phyloP scores from a whole-genome alignment of 2,329 filamentous ascomycete species.

The Colletotrichum sp. region DNA sequence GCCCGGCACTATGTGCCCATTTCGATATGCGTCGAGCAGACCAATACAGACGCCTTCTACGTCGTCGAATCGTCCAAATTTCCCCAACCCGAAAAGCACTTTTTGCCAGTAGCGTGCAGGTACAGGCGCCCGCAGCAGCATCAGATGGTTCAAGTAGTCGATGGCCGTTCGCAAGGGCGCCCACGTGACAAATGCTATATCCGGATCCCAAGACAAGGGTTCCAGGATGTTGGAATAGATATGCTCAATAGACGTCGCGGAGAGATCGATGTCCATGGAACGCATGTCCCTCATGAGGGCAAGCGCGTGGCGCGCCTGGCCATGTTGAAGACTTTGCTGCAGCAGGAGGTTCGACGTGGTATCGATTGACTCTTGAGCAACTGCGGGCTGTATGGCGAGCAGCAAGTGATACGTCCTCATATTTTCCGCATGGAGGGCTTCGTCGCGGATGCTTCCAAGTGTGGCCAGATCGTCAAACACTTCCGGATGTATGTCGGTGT shows the following conservation, averaged over 20 bases:
- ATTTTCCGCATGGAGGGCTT: slow-evolving; percentile 40
- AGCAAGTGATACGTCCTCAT: slow-evolving; percentile 48
- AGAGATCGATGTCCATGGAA: slow-evolving; percentile 34
- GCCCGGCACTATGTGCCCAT: slow-evolving; percentile 25
- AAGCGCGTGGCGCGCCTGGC: slow-evolving; percentile 30
- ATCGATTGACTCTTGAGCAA: slow-evolving; percentile 32
- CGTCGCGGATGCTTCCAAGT: slow-evolving; percentile 42
- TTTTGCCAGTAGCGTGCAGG: slow-evolving; percentile 46
- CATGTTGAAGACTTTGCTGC: slow-evolving; percentile 29
- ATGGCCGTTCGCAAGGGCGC: background rate
- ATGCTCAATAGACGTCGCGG: slow-evolving; percentile 1
- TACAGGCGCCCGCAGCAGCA: slow-evolving; percentile 26
- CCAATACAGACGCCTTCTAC: slow-evolving; percentile 49
- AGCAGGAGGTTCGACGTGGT: slow-evolving; percentile 39
- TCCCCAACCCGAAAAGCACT: slow-evolving; percentile 49
- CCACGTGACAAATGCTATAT: background rate
- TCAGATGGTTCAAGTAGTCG: slow-evolving; percentile 1
- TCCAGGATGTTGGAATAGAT: slow-evolving; percentile 10
- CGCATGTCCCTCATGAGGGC: slow-evolving; percentile 43
- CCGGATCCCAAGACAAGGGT: background rate
- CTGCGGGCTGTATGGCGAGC: slow-evolving; percentile 45
- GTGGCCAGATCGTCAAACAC: slow-evolving; percentile 55
- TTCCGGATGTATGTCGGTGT: slow-evolving; percentile 59
- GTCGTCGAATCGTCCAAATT: slow-evolving; percentile 47
- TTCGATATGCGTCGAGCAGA: slow-evolving; percentile 43